These are phyloP conservation scores for Exophiala calicioides DNA, from an alignment of 2,329 filamentous ascomycete species.

Conservation along the genomic window DNA sequence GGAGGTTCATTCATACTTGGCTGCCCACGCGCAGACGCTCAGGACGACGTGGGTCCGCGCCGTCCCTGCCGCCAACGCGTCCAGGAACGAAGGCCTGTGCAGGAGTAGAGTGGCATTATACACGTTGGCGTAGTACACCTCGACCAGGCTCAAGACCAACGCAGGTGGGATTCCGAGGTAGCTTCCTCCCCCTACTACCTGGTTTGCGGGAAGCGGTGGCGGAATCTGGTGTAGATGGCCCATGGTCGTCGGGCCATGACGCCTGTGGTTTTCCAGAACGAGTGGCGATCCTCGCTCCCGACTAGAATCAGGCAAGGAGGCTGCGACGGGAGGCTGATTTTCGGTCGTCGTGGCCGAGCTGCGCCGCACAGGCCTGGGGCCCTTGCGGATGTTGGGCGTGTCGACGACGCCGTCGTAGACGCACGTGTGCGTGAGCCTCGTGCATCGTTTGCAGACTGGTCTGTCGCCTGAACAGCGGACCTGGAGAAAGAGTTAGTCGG, in stretches of 20 bases:
- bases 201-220: too few relatives aligned
- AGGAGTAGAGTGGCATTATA: conserved; percentile 17
- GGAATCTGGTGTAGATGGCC: too few relatives aligned
- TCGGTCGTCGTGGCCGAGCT: too few relatives aligned
- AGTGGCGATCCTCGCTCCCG: too few relatives aligned
- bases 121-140: conserved; percentile 17
- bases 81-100: conserved; percentile 12
- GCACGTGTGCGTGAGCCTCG: neutral
- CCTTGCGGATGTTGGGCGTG: too few relatives aligned
- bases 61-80: conserved; percentile 7
- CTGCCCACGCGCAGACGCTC: conserved; percentile 20
- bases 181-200: too few relatives aligned
- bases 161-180: conserved; percentile 15
- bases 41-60: conserved; percentile 12
- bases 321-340: too few relatives aligned
- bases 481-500: neutral
- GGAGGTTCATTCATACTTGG: conserved; percentile 15
- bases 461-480: neutral
- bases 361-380: too few relatives aligned
- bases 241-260: too few relatives aligned
- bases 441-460: neutral
- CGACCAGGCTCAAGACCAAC: conserved; percentile 14
- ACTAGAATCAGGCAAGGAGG: too few relatives aligned
- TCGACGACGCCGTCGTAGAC: too few relatives aligned
- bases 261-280: too few relatives aligned